Conservation (phyloP, 371 early-diverging fungal genomes). For the Mucor ambiguus region DNA sequence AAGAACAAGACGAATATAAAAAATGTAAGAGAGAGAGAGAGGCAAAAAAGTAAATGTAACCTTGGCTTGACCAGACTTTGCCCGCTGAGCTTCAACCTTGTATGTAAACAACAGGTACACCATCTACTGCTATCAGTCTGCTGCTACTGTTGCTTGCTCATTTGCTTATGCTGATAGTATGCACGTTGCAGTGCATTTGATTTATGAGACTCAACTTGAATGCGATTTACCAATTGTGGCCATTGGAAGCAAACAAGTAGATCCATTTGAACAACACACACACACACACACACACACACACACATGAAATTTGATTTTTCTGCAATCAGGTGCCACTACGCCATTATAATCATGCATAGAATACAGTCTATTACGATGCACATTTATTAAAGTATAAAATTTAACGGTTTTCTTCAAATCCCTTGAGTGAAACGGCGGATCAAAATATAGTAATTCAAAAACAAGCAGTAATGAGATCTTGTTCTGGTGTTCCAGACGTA, state of each 20-base stretch:
- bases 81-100: slow-evolving; percentile 1
- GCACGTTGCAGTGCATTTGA: background rate
- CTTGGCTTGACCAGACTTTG: slow-evolving; percentile 9
- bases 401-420: background rate
- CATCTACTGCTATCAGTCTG: background rate
- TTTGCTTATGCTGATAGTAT: background rate
- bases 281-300: background rate
- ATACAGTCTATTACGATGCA: background rate
- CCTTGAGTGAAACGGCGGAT: background rate
- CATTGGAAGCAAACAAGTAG: background rate
- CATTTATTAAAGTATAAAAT: background rate
- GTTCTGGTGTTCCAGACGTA: background rate
- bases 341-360: background rate
- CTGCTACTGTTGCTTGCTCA: background rate
- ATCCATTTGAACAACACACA: background rate
- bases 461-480: background rate
- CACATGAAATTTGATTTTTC: background rate
- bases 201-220: background rate
- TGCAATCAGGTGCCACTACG: background rate
- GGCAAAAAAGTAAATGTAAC: slow-evolving; percentile 1
- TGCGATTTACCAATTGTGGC: background rate
- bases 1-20: slow-evolving; percentile 1
- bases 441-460: background rate
- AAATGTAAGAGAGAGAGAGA: background rate
- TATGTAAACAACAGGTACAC: background rate